These are phyloP conservation scores for Ailanthus altissimus DNA, from an alignment of 345 rosid genomes.

Conservation along the genomic window DNA sequence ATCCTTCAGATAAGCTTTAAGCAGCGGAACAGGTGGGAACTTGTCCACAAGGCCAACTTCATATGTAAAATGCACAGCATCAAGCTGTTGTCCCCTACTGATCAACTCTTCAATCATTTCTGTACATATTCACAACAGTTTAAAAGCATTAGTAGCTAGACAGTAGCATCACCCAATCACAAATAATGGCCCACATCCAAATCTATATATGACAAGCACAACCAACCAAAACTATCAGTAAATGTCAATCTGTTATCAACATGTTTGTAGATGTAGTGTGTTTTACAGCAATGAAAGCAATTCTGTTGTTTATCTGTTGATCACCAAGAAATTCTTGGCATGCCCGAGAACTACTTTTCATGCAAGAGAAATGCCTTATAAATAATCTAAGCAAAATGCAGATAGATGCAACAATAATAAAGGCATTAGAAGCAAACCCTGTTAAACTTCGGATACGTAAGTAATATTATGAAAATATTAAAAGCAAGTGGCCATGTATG, in stretches of 20 bases:
- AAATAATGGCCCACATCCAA: background rate
- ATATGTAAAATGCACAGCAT: conserved; percentile 95
- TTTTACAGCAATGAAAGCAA: background rate
- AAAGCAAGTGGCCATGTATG: background rate
- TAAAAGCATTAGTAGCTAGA: conserved; percentile 10
- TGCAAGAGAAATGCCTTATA: background rate
- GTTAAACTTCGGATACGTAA: background rate
- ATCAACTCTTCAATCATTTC: conserved; percentile 90
- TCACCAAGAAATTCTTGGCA: background rate
- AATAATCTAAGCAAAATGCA: background rate
- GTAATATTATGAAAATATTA: background rate
- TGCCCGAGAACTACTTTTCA: background rate
- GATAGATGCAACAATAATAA: background rate
- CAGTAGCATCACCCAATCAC: background rate
- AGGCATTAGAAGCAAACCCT: background rate
- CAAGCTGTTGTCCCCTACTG: conserved; percentile 92
- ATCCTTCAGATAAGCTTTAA: conserved; percentile 83
- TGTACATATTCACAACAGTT: conserved; percentile 32
- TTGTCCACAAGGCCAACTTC: conserved; percentile 86
- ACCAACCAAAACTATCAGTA: background rate
- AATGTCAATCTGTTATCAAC: background rate
- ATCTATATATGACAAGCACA: background rate
- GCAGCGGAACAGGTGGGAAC: conserved; percentile 88
- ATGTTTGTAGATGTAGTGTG: background rate
- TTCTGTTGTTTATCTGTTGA: background rate